These are phyloP conservation scores for Penicillium cinerascens DNA, from an alignment of 495 filamentous ascomycete genomes.

Conservation along the genomic window DNA sequence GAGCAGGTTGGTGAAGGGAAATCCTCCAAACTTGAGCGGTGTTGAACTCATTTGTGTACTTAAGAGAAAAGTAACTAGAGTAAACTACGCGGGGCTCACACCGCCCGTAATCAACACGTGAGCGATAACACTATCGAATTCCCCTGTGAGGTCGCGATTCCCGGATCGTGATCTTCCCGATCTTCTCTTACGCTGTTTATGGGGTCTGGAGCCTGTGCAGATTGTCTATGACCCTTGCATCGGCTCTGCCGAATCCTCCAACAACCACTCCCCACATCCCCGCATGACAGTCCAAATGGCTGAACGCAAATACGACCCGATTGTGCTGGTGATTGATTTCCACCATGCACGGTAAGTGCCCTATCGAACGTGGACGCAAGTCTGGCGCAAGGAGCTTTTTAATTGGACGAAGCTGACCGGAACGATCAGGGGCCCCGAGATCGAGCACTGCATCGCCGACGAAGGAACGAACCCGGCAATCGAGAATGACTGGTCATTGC, in stretches of 20 bases:
- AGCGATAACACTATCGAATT: slow-evolving; percentile 25
- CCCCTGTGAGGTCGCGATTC: slow-evolving; percentile 16
- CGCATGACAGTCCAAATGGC: slow-evolving; percentile 32
- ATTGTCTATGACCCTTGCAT: slow-evolving; percentile 9
- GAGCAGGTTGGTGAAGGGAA: slow-evolving; percentile 26
- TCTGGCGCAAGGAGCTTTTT: not conserved
- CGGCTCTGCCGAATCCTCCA: not conserved
- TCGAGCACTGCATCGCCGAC: slow-evolving; percentile 85
- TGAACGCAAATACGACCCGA: slow-evolving; percentile 38
- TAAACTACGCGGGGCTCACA: slow-evolving; percentile 20
- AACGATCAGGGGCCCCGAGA: slow-evolving; percentile 74
- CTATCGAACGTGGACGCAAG: not conserved
- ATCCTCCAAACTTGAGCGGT: slow-evolving; percentile 15
- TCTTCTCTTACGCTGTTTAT: slow-evolving; percentile 6
- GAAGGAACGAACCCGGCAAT: slow-evolving; percentile 74
- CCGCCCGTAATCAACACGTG: slow-evolving; percentile 28
- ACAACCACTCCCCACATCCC: not conserved
- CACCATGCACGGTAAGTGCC: slow-evolving; percentile 77
- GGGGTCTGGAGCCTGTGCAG: slow-evolving; percentile 15
- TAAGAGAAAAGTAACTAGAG: not conserved
- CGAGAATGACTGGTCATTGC: slow-evolving; percentile 86
- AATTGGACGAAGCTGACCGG: not conserved
- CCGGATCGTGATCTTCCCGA: not conserved
- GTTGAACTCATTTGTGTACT: not conserved
- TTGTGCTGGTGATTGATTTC: slow-evolving; percentile 93